Conservation (phyloP, 1,284 basidiomycete species). For the Earliella scabrosa region DNA sequence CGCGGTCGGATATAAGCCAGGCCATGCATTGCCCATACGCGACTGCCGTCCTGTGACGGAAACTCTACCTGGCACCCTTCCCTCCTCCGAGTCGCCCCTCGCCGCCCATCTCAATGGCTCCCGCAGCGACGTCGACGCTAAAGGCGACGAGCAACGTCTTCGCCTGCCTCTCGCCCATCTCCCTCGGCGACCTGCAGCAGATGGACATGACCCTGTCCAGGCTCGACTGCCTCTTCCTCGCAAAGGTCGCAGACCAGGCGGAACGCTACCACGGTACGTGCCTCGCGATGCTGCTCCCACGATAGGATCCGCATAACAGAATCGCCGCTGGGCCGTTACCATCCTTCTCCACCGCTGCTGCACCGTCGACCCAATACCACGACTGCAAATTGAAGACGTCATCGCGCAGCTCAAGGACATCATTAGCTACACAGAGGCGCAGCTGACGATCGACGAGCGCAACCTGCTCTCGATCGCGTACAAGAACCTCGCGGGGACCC, state of each 20-base stretch:
- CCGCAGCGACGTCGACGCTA: neutral
- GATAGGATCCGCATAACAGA: neutral
- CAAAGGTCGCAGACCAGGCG: slow-evolving; percentile 70
- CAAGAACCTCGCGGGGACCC: slow-evolving; percentile 66
- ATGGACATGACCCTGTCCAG: slow-evolving; percentile 31
- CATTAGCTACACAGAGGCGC: slow-evolving; percentile 50
- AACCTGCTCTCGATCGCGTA: slow-evolving; percentile 73
- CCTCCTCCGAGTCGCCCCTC: neutral
- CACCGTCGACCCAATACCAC: neutral
- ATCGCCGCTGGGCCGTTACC: too few species aligned
- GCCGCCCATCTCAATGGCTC: neutral
- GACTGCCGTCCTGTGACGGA: neutral
- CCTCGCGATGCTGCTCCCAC: neutral
- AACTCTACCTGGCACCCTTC: neutral
- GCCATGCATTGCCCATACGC: neutral
- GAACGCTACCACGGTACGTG: slow-evolving; percentile 65
- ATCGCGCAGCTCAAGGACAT: slow-evolving; percentile 61
- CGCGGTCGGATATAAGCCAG: slow-evolving; percentile 14
- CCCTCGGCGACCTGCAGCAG: slow-evolving; percentile 12
- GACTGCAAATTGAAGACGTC: slow-evolving; percentile 48
- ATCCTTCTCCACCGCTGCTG: too few species aligned
- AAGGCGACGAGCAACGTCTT: slow-evolving; percentile 2
- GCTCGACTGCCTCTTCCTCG: slow-evolving; percentile 52
- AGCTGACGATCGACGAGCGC: slow-evolving; percentile 64
- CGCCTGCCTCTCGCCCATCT: slow-evolving; percentile 5